Conservation (phyloP, 2,329 filamentous ascomycete species). For the Ascochyta clinopodiicola region DNA sequence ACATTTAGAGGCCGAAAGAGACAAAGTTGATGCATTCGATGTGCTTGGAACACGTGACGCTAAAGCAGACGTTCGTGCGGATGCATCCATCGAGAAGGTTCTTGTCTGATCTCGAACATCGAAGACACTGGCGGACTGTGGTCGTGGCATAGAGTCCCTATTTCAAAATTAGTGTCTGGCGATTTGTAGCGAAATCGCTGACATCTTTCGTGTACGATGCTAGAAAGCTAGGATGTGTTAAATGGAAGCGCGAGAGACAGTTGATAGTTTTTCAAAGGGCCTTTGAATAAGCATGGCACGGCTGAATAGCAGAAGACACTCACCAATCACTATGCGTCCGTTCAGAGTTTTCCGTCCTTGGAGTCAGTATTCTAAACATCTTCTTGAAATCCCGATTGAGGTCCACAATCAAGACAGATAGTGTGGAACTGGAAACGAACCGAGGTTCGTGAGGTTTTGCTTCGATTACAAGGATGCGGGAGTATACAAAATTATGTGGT, state of each 20-base stretch:
- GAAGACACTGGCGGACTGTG: background rate
- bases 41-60: background rate
- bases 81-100: background rate
- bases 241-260: background rate
- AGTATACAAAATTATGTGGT: background rate
- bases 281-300: background rate
- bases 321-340: background rate
- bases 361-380: constrained; percentile 7
- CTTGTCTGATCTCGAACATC: background rate
- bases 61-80: background rate
- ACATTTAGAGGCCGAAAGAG: background rate
- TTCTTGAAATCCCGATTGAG: background rate
- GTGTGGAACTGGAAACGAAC: background rate
- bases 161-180: background rate
- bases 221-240: background rate
- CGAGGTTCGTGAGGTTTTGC: background rate
- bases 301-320: background rate
- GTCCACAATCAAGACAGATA: too few relatives aligned
- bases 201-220: background rate
- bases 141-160: background rate
- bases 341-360: background rate
- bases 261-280: background rate
- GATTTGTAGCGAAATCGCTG: background rate
- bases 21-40: background rate
- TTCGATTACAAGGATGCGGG: background rate